Base-by-base conservation (phyloP, 192 early-diverging fungal genomes). In the Lunasporangiospora selenospora region DNA sequence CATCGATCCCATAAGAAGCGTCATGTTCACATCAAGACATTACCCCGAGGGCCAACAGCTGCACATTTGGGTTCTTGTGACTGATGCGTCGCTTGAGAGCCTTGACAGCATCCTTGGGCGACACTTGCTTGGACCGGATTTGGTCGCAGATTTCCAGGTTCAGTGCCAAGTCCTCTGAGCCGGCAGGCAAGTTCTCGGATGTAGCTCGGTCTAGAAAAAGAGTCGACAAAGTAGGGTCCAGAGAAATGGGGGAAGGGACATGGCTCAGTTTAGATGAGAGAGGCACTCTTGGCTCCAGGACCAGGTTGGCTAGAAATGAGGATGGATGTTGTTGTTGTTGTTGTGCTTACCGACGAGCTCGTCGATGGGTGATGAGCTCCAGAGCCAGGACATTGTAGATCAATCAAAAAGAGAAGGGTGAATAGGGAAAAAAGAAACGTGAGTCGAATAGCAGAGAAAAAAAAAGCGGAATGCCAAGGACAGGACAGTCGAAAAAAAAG, bases 51-150 rank as follows among this genome's bases (percentile, higher is more conserved):
- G 91, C 89, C 15, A 95, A 82, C 12, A 98, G 77, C 69, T 95
- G 92, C 10, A 97, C 96, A 67, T 98, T 98, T 18, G 96, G 96
- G 66, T 98, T 99, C 50, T 85, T 85, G 77, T 93, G 89, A n/a
- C 80, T 76, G 38, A 99, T 69, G 26, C 95, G 81, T 66, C 88
- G 79, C 61, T 93, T 95, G 34, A 99, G 83, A 18, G 88, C 78
- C 21, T 80, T 76, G 44, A 86, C 83, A 7, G 90, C 91, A 11
- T 92, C 84, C 67, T 93, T 93, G 59, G 93, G 78, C 23, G 83
- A 64, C 21, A 86, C 83, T 52, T 88, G 81, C 76, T 97, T 97
- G 65, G 90, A 87, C 56, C 96, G 90, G 53, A 99, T 88, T 75
- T 90, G 88, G 81, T 99, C 98, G 40, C 88, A 90, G 71, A 99